Evolutionary conservation across 2,329 filamentous ascomycete genomes (phyloP), one percentile per base, ranked within the genome.

Genomic region (Penicillium expansum): DNA sequence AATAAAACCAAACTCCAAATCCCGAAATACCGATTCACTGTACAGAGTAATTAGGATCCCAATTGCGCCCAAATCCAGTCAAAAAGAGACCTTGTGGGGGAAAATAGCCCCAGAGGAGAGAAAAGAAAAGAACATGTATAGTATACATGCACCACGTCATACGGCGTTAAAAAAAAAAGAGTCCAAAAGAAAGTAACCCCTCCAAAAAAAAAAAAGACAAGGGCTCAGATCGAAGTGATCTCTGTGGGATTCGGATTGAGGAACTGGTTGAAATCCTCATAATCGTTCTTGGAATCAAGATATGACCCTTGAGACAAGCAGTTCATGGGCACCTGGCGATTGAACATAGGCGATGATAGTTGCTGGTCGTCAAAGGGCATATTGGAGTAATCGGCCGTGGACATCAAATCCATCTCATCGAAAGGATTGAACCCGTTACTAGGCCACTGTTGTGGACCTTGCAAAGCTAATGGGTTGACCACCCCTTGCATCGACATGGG

Each of bases 221-320:
- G 38, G 48, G 41, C 45, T 63, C 61, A 74, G 38, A 71, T 71
- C 51, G 72, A 74, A 10, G 71, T 71, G 30, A 76, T 74, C 61
- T 75, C 73, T 37, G 69, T 67, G 14, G 71, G 67, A 56, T 72
- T 75, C 1, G 72, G 67, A 63, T 76, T 75, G 27, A 76, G 60
- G 52, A 73, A 75, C 56, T 74, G 72, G 48, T 71, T 74, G 55
- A 76, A 74, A 49, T 76, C 74, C 20, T 76, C 74, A 51, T 72
- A 74, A 49, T 74, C 72, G 41, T 52, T 67, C 49, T 69, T 70
- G 24, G 67, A 63, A 38, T 73, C 70, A 45, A 72, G 58, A 56
- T 66, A 68, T 37, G 67, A 63, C 13, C 59, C 62, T 30, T 68
- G 63, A 9, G 68, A 57, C 41, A 75, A 62, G 57, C 73, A 75